These are phyloP conservation scores for Annulohypoxylon bovei DNA, from an alignment of 495 filamentous ascomycete genomes.

Conservation along the genomic window DNA sequence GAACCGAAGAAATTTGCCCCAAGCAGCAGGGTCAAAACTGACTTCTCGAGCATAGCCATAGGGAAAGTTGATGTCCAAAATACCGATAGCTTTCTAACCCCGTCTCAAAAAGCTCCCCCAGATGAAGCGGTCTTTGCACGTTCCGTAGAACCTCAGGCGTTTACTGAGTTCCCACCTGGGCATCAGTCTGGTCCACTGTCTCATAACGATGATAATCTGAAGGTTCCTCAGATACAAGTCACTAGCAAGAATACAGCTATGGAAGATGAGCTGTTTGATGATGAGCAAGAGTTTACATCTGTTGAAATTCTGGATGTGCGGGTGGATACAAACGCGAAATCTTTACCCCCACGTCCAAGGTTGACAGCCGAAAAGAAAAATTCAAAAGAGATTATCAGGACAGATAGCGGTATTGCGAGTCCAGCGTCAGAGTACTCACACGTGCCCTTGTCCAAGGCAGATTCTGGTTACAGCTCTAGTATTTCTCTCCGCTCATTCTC, in stretches of 20 bases:
- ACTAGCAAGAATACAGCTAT: slow-evolving; percentile 59
- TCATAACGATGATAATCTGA: slow-evolving; percentile 5
- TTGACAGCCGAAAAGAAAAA: slow-evolving; percentile 3
- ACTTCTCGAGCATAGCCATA: neutral
- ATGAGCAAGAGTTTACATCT: slow-evolving; percentile 51
- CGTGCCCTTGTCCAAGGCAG: slow-evolving; percentile 60
- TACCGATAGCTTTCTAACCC: neutral
- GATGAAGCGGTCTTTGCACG: slow-evolving; percentile 43
- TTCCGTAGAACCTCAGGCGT: neutral
- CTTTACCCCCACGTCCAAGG: slow-evolving; percentile 30
- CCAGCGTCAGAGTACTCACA: slow-evolving; percentile 48
- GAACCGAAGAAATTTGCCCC: neutral
- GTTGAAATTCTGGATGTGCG: slow-evolving; percentile 54
- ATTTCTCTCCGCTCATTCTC: slow-evolving; percentile 59
- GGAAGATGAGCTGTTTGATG: slow-evolving; percentile 61
- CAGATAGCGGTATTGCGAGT: slow-evolving; percentile 58
- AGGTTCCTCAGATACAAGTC: slow-evolving; percentile 51
- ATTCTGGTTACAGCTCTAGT: slow-evolving; percentile 67
- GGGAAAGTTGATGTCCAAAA: slow-evolving; percentile 5
- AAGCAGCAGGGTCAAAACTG: neutral
- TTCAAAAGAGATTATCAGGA: slow-evolving; percentile 45
- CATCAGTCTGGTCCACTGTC: slow-evolving; percentile 12
- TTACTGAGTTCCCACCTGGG: slow-evolving; percentile 2
- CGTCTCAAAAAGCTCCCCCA: slow-evolving; percentile 43
- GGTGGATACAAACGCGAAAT: slow-evolving; percentile 54